Conservation (phyloP, 345 rosid species). For the Garcia nutans region DNA sequence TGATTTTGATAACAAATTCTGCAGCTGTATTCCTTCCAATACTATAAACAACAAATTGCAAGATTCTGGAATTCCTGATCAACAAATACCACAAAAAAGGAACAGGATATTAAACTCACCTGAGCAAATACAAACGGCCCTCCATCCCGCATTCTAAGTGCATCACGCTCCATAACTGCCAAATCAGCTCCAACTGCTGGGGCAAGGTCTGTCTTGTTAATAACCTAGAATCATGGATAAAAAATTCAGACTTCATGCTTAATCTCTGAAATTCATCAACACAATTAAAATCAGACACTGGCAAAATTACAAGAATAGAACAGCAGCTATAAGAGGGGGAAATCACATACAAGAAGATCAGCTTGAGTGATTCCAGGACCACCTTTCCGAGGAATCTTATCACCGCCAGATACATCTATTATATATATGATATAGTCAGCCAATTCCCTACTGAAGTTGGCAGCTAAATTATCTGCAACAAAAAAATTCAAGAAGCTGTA, state of each 20-base stretch:
- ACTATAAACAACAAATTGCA: not conserved
- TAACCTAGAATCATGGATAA: slow-evolving; percentile 49
- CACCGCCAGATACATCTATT: slow-evolving; percentile 93
- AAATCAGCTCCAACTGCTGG: slow-evolving; percentile 84
- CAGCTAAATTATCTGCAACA: slow-evolving; percentile 87
- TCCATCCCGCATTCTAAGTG: slow-evolving; percentile 93
- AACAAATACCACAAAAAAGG: not conserved
- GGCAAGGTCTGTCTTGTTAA: slow-evolving; percentile 96
- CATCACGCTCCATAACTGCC: slow-evolving; percentile 83
- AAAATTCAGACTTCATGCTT: not conserved
- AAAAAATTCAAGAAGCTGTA: slow-evolving; percentile 1
- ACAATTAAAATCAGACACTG: not conserved
- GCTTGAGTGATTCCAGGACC: slow-evolving; percentile 99
- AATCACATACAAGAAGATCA: slow-evolving; percentile 69
- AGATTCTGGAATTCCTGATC: not conserved
- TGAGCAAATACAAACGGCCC: slow-evolving; percentile 95
- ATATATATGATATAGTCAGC: slow-evolving; percentile 94
- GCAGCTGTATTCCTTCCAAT: not conserved
- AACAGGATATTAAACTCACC: slow-evolving; percentile 35
- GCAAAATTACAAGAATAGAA: not conserved
- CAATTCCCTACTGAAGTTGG: slow-evolving; percentile 93
- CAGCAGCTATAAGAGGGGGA: not conserved
- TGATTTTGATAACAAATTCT: not conserved
- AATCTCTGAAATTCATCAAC: not conserved
- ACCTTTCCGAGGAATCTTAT: slow-evolving; percentile 93